Percentiles rank a stretch among this genome's conserved stretches.
Evolutionary conservation across 225 moss, liverwort and hornwort species (phyloP).

Genomic region (Marchantia paleacea): DNA sequence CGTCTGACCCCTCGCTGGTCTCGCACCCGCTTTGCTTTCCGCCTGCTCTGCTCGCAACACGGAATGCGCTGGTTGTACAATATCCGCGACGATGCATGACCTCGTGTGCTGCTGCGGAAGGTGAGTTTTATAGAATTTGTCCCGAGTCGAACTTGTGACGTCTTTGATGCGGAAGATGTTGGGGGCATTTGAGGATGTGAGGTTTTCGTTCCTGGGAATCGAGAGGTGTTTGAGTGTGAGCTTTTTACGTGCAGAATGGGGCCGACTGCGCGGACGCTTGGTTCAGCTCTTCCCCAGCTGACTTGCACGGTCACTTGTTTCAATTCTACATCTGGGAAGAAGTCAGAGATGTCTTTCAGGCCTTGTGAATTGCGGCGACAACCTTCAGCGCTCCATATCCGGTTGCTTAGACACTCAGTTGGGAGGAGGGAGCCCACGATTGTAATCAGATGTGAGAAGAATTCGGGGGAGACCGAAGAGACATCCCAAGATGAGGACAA

Average conservation of each 20-base stretch:
- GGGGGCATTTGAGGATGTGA: not conserved
- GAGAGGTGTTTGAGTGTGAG: not conserved
- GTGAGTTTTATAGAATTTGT: not conserved
- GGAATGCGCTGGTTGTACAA: not conserved
- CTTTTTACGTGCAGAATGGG: not conserved
- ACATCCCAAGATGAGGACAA: conserved; percentile 21
- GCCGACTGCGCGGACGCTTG: not conserved
- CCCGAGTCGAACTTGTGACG: not conserved
- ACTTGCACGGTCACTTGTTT: not conserved
- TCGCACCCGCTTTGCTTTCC: not conserved
- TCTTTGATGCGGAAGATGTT: not conserved
- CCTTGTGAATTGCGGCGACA: not conserved
- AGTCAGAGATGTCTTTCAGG: not conserved
- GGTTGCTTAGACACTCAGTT: no score
- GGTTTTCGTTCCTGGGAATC: not conserved
- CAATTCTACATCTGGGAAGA: not conserved
- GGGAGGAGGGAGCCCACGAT: no score
- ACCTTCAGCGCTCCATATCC: not conserved
- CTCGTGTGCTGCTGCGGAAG: not conserved
- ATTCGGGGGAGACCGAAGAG: not conserved
- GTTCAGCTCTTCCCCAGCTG: conserved; percentile 4
- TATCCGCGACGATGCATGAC: not conserved
- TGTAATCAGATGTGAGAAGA: not conserved
- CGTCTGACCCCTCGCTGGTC: no score
- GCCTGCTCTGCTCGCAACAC: not conserved